Conservation (phyloP, 495 filamentous ascomycete genomes). For the Massariosphaeria phaeospora region DNA sequence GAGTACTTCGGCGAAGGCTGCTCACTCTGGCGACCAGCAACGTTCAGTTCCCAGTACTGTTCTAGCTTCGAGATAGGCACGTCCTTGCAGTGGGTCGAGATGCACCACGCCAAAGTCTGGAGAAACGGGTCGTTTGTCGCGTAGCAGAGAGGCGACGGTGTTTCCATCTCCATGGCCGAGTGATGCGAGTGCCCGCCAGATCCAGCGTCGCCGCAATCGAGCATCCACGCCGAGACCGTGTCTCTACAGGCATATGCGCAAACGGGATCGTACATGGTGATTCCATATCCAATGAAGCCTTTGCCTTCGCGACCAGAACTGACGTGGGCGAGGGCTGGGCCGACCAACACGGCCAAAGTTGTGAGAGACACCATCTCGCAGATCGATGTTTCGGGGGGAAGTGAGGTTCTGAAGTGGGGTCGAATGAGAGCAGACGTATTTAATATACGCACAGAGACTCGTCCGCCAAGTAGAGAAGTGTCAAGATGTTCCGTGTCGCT, state of each 20-base stretch:
- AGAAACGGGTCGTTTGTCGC: constrained; percentile 2
- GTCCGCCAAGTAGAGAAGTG: too few relatives aligned
- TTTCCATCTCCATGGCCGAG: neutral
- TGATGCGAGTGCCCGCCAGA: neutral
- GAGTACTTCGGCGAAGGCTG: neutral
- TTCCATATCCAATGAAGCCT: constrained; percentile 6
- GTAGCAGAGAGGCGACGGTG: neutral
- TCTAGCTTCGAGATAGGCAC: neutral
- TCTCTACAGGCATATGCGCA: constrained; percentile 6
- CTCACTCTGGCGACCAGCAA: neutral
- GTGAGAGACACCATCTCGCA: too few relatives aligned
- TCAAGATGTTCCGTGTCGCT: too few relatives aligned
- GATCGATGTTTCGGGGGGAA: too few relatives aligned
- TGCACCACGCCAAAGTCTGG: constrained; percentile 3
- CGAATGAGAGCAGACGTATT: too few relatives aligned
- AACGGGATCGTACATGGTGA: neutral
- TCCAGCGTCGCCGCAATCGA: too few relatives aligned
- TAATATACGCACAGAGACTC: too few relatives aligned
- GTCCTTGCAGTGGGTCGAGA: neutral
- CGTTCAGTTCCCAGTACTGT: neutral
- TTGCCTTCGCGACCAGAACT: neutral
- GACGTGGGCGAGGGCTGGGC: neutral
- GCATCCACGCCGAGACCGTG: neutral
- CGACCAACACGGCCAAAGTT: too few relatives aligned
- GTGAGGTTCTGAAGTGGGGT: too few relatives aligned